Percentiles rank a stretch among this genome's conserved stretches.
phyloP scores from a whole-genome alignment of 2,329 filamentous ascomycete genomes.

The Trichoderma koningii region DNA sequence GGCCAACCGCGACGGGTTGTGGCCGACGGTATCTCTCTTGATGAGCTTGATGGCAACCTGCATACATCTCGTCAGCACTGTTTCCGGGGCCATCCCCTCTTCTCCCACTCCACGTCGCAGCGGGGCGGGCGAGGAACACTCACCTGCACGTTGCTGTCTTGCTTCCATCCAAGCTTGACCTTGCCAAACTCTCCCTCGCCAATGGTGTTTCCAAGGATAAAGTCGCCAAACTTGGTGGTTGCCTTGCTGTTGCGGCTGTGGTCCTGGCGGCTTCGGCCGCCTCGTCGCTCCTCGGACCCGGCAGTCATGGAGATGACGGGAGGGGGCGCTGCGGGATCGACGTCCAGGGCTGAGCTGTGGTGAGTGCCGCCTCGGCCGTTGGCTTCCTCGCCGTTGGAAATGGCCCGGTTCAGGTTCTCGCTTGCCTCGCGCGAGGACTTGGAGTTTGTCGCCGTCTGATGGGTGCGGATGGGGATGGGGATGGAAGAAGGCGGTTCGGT shows the following conservation, averaged over 20 bases:
- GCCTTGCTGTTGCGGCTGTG: slow-evolving; percentile 60
- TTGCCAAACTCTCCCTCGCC: slow-evolving; percentile 99
- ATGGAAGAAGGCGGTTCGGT: slow-evolving; percentile 41
- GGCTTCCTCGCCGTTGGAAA: slow-evolving; percentile 46
- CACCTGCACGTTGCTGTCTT: slow-evolving; percentile 84
- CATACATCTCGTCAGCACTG: not conserved
- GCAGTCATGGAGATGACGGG: slow-evolving; percentile 49
- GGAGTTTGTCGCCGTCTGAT: slow-evolving; percentile 47
- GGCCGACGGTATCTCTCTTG: slow-evolving; percentile 83
- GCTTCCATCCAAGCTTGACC: slow-evolving; percentile 98
- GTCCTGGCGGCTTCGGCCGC: slow-evolving; percentile 61
- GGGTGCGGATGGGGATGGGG: slow-evolving; percentile 47
- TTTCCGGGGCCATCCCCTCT: not conserved
- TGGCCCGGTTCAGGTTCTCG: slow-evolving; percentile 74
- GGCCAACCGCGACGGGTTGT: slow-evolving; percentile 83
- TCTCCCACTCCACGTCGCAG: not conserved
- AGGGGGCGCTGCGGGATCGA: slow-evolving; percentile 50
- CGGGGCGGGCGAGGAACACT: slow-evolving; percentile 28
- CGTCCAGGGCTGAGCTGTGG: slow-evolving; percentile 34
- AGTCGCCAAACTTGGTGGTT: slow-evolving; percentile 87
- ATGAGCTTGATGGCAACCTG: slow-evolving; percentile 98
- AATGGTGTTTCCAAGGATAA: slow-evolving; percentile 91
- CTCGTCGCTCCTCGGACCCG: slow-evolving; percentile 51
- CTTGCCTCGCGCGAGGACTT: slow-evolving; percentile 73
- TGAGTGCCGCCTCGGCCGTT: slow-evolving; percentile 36